phyloP scores from a whole-genome alignment of 176 grass and related monocot genomes.

The Carex cristatella region DNA sequence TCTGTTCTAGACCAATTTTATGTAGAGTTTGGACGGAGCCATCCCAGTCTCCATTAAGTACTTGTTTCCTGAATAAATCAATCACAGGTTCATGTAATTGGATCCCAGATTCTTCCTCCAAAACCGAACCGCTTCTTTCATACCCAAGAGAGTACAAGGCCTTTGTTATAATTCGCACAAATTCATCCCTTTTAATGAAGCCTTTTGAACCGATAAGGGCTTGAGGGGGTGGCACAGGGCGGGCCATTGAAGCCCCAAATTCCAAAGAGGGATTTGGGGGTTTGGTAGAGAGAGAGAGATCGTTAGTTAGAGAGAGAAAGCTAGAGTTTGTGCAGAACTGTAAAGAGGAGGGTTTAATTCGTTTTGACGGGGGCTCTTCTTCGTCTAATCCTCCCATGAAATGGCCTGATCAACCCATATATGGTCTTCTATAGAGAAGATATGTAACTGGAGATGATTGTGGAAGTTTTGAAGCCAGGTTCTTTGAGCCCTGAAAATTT shows the following conservation, averaged over 20 bases:
- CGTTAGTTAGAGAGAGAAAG: constrained; percentile 32
- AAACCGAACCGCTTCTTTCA: constrained; percentile 64
- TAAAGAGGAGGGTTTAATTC: constrained; percentile 64
- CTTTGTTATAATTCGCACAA: constrained; percentile 88
- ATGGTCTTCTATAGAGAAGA: constrained; percentile 33
- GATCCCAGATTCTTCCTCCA: constrained; percentile 96
- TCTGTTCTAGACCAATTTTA: constrained; percentile 72
- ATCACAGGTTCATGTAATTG: constrained; percentile 54
- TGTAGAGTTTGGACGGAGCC: constrained; percentile 60
- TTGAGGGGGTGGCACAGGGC: constrained; percentile 48
- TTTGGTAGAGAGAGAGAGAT: constrained; percentile 28
- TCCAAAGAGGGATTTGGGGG: constrained; percentile 76
- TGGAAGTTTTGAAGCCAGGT: neutral
- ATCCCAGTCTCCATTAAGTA: constrained; percentile 73
- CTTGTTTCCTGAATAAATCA: constrained; percentile 68
- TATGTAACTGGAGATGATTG: constrained; percentile 12
- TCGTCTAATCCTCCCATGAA: constrained; percentile 94
- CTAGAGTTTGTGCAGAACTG: constrained; percentile 40
- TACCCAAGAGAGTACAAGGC: constrained; percentile 85
- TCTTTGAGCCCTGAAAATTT: neutral
- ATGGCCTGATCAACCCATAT: constrained; percentile 84
- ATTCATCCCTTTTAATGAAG: constrained; percentile 79
- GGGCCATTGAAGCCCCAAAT: constrained; percentile 66
- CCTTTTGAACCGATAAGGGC: constrained; percentile 64
- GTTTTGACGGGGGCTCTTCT: constrained; percentile 80